Base-by-base conservation (phyloP, 306 rosid genomes). In the Begonia peltatifolia region DNA sequence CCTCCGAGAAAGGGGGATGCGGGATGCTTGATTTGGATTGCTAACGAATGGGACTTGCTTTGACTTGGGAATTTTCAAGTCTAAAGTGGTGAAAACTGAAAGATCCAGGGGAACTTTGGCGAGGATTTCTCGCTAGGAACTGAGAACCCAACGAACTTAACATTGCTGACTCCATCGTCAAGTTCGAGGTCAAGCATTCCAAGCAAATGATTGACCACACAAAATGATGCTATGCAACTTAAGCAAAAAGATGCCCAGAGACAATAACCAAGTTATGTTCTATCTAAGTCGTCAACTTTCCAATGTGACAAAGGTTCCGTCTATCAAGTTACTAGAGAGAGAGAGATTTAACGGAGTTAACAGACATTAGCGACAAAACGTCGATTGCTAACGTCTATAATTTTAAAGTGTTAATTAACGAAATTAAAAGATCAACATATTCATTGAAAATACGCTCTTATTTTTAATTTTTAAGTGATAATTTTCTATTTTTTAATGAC, bases 1-100 rank as follows among this genome's bases (percentile, higher is more conserved):
- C 18, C 18, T 17, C 35, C 1, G n/a, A 11, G 8, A 16, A 71
- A 47, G 22, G 56, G 49, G 63, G 35, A 50, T n/a, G n/a, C n/a
- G n/a, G n/a, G 48, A 51, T 62, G 84, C 94, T 85, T 81, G 78
- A 48, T 64, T 51, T 35, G 85, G 80, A 77, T 94, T 79, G n/a
- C 74, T n/a, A n/a, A n/a, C n/a, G n/a, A n/a, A n/a, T n/a, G n/a
- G n/a, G n/a, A n/a, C n/a, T n/a, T 41, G 17, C 57, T 56, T 53
- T 11, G 18, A 48, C 61, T 68, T 60, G 55, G 71, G 56, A 66
- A 58, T 64, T 56, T 72, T 68, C 72, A 84, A 70, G 50, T 57
- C 30, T 30, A 5, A 30, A 38, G 58, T 14, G 51, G 63, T 30
- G 35, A 74, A 71, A 41, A 48, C 56, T 16, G 35, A 74, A 71